These are phyloP conservation scores for Chlamydomonas applanata DNA, from an alignment of 139 green algal species.

Conservation along the genomic window DNA sequence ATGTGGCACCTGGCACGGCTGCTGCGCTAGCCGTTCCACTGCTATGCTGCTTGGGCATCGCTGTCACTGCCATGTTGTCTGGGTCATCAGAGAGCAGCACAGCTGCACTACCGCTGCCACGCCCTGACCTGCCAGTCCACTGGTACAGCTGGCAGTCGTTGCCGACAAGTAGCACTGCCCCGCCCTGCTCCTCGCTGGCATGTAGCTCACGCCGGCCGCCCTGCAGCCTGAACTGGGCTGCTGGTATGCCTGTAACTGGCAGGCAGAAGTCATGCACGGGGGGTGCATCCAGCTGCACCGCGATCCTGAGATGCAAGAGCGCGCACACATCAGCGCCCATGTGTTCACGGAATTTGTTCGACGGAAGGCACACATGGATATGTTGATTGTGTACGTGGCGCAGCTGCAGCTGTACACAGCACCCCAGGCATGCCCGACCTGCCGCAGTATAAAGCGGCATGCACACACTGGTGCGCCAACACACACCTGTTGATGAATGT, in stretches of 20 bases:
- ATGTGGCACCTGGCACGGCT: conserved; percentile 2
- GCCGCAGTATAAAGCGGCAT: not conserved
- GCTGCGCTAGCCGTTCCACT: not conserved
- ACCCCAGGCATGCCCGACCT: too few relatives aligned
- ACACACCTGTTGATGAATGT: conserved; percentile 6
- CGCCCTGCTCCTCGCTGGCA: not conserved
- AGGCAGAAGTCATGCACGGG: conserved; percentile 16
- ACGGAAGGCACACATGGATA: not conserved
- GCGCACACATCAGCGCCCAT: too few relatives aligned
- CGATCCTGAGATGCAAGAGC: too few relatives aligned
- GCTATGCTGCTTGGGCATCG: not conserved
- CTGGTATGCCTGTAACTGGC: not conserved
- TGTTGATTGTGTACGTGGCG: too few relatives aligned
- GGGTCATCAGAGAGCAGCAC: conserved; percentile 21
- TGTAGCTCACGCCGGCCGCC: not conserved
- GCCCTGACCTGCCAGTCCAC: not conserved
- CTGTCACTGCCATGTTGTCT: conserved; percentile 24
- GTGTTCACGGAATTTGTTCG: not conserved
- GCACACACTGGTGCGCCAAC: not conserved
- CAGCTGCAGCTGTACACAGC: too few relatives aligned
- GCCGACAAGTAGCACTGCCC: not conserved
- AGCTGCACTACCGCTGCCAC: not conserved
- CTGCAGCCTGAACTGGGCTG: not conserved
- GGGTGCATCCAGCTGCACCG: not conserved
- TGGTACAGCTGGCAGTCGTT: not conserved